Percentiles rank a stretch among this genome's conserved stretches.
phyloP scores from a whole-genome alignment of 164 flowering plant species.

The Houttuynia cordata region DNA sequence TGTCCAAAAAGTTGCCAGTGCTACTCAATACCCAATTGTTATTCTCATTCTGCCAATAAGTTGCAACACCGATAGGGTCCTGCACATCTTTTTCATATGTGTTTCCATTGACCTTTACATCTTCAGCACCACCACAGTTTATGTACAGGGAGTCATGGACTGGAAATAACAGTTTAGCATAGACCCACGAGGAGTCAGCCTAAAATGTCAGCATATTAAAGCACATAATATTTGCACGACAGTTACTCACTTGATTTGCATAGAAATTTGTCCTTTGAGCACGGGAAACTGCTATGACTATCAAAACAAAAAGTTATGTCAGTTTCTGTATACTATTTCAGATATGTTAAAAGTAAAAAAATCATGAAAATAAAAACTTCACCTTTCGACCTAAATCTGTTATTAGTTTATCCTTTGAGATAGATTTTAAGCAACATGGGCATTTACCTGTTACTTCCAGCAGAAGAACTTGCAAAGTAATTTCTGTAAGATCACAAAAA shows the following conservation, averaged over 20 bases:
- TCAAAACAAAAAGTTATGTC: neutral
- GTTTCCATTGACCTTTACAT: slow-evolving; percentile 3
- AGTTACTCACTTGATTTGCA: neutral
- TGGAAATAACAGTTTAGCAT: neutral
- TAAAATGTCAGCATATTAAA: neutral
- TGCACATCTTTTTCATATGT: slow-evolving; percentile 12
- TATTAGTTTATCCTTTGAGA: neutral
- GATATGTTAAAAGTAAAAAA: no score
- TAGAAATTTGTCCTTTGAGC: neutral
- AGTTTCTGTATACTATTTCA: neutral
- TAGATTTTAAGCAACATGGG: neutral
- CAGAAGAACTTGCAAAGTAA: slow-evolving; percentile 1
- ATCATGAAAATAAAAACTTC: no score
- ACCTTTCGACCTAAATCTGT: no score
- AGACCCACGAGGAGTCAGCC: neutral
- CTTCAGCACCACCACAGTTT: slow-evolving; percentile 30
- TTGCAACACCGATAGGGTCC: slow-evolving; percentile 4
- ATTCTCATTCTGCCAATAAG: slow-evolving; percentile 6
- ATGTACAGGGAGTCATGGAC: slow-evolving; percentile 21
- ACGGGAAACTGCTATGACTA: neutral
- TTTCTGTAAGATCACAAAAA: neutral
- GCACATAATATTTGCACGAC: neutral
- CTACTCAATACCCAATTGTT: slow-evolving; percentile 58
- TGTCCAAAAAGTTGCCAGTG: slow-evolving; percentile 51
- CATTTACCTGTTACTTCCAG: neutral